Base-by-base conservation (phyloP, 345 rosid species). In the Brassica rapa region DNA sequence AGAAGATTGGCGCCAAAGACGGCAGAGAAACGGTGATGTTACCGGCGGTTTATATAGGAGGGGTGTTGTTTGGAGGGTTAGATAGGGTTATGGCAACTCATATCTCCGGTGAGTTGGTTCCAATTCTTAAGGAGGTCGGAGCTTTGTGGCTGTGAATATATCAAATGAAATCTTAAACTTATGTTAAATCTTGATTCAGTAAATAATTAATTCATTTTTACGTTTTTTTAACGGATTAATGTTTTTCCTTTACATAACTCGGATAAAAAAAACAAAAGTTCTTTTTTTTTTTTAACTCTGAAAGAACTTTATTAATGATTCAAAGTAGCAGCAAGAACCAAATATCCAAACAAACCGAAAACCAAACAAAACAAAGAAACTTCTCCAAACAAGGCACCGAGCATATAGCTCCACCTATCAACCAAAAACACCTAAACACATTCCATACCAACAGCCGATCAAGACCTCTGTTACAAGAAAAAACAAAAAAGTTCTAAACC, bases 11-110 rank as follows among this genome's bases (percentile, higher is more conserved):
- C 16, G 79, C 37, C 1, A 6, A 74, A 61, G 70, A 75, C 9
- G 84, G 77, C n/a, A 60, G 46, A 60, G 73, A 61, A 9, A 71
- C 73, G 37, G 61, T 85, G 66, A 86, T 87, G 68, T 85, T 90
- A 61, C 98, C 98, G 37, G 91, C 82, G 51, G 90, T 94, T 39
- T 94, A 87, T 8, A 79, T 94, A 0, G 97, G 98, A 2, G 98
- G 98, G 27, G 85, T 82, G 62, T 65, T 91, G 85, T 87, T 94
- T 41, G 98, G 98, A 53, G 97, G 97, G 35, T 76, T 94, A 55
- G 98, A 94, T 63, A 89, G 82, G 72, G 87, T 93, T 66, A 90
- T 93, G 89, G 81, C 96, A 1, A 81, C 90, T 72, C 98, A 91
- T 85, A 90, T 91, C 62, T 83, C 94, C 0, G 98, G 97, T 69